phyloP scores from a whole-genome alignment of 2,329 filamentous ascomycete genomes.

The Nemania sp. region DNA sequence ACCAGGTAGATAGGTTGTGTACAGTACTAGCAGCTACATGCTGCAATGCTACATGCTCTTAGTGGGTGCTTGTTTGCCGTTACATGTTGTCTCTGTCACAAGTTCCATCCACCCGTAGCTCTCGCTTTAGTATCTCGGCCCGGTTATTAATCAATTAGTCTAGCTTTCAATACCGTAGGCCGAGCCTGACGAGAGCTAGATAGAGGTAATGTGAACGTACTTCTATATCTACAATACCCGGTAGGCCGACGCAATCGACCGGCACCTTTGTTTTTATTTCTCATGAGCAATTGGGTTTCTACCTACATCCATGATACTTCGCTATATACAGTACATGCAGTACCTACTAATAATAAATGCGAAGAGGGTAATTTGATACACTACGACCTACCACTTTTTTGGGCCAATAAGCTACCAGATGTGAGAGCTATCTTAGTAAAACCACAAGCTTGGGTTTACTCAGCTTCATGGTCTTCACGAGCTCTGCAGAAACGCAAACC shows the following conservation, averaged over 20 bases:
- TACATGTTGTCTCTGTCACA: not conserved
- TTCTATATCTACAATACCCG: slow-evolving; percentile 7
- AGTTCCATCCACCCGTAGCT: slow-evolving; percentile 33
- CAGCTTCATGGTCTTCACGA: slow-evolving; percentile 37
- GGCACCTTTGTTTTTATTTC: not conserved
- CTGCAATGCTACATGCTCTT: too few species aligned
- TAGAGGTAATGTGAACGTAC: not conserved
- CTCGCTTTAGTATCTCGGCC: slow-evolving; percentile 22
- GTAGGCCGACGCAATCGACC: slow-evolving; percentile 15
- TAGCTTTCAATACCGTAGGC: slow-evolving; percentile 8
- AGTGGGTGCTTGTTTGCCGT: not conserved
- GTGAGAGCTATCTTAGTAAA: slow-evolving; percentile 33
- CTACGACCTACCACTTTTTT: slow-evolving; percentile 7
- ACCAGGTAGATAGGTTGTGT: too few species aligned
- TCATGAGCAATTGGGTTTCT: not conserved
- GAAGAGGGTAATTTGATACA: slow-evolving; percentile 25
- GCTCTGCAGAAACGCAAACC: slow-evolving; percentile 23
- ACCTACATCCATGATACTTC: not conserved
- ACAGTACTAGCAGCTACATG: not conserved
- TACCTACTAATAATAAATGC: not conserved
- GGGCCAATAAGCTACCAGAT: slow-evolving; percentile 24
- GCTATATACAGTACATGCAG: not conserved
- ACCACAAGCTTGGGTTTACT: slow-evolving; percentile 29
- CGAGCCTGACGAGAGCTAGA: not conserved
- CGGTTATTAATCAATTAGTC: slow-evolving; percentile 23